phyloP scores from a whole-genome alignment of 2,329 filamentous ascomycete genomes.

The Aspergillus ochraceoroseus region DNA sequence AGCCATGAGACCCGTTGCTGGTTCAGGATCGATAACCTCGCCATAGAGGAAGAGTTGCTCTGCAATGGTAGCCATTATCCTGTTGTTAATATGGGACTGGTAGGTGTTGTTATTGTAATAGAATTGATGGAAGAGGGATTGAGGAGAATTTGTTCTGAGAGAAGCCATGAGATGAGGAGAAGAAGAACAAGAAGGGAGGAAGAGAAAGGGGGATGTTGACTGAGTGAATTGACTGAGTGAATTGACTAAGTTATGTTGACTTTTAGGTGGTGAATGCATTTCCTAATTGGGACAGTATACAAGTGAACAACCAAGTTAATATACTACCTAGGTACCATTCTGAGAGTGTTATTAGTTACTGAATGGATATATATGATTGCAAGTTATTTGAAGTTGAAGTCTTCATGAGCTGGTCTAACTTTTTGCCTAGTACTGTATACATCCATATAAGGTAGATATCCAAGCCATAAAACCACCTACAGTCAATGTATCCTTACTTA shows the following conservation, averaged over 20 bases:
- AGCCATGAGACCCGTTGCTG: constrained; percentile 1
- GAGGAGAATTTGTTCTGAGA: neutral
- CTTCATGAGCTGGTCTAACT: no score
- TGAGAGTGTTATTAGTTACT: no score
- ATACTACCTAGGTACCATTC: no score
- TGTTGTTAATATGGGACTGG: neutral
- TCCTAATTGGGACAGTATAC: no score
- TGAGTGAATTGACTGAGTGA: neutral
- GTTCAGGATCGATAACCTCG: constrained; percentile 8
- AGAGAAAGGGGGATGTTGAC: neutral
- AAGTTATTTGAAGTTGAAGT: no score
- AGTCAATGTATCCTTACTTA: no score
- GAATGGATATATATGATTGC: no score
- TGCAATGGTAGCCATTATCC: constrained; percentile 16
- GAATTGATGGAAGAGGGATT: neutral
- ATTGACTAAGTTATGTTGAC: neutral
- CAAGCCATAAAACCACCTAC: no score
- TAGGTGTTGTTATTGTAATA: no score
- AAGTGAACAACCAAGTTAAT: no score
- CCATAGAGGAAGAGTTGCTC: constrained; percentile 20
- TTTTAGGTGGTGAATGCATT: neutral
- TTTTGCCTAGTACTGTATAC: no score
- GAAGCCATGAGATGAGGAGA: neutral
- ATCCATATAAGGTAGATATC: no score
- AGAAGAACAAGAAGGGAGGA: neutral